These are phyloP conservation scores for Cutaneotrichosporon arboriforme DNA, from an alignment of 1,284 basidiomycete genomes.

Conservation along the genomic window DNA sequence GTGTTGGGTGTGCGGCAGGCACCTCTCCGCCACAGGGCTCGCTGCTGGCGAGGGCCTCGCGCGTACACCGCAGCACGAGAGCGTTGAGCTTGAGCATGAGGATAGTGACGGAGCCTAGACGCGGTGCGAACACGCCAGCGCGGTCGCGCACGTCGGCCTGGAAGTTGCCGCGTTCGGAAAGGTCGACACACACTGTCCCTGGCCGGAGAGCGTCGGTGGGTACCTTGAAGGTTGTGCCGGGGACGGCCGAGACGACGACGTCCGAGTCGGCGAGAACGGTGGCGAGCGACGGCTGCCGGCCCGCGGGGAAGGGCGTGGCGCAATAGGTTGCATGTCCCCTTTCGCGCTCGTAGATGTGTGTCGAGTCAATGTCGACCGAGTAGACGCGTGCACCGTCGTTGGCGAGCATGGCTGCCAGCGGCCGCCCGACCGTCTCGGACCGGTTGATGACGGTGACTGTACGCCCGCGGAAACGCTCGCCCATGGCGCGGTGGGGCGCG, in stretches of 20 bases:
- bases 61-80: slow-evolving; percentile 13
- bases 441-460: slow-evolving; percentile 92
- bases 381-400: slow-evolving; percentile 95
- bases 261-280: slow-evolving; percentile 48
- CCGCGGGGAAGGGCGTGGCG: background rate
- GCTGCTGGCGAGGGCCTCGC: too few species aligned
- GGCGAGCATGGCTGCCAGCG: slow-evolving; percentile 83
- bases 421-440: slow-evolving; percentile 95
- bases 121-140: slow-evolving; percentile 18
- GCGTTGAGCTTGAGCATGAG: slow-evolving; percentile 26
- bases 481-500: background rate
- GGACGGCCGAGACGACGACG: slow-evolving; percentile 76
- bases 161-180: slow-evolving; percentile 28
- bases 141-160: slow-evolving; percentile 18
- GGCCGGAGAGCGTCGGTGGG: slow-evolving; percentile 15
- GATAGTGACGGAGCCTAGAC: slow-evolving; percentile 26
- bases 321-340: background rate
- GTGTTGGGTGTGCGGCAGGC: too few species aligned
- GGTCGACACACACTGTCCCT: slow-evolving; percentile 24
- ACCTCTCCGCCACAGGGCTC: too few species aligned
- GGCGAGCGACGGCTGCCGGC: background rate
- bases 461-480: slow-evolving; percentile 47
- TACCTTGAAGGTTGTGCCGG: slow-evolving; percentile 19
- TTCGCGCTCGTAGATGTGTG: slow-evolving; percentile 2
- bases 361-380: slow-evolving; percentile 81